These are phyloP conservation scores for Casaregolazyma lundiana DNA, from an alignment of 1,139 yeast genomes.

Conservation along the genomic window DNA sequence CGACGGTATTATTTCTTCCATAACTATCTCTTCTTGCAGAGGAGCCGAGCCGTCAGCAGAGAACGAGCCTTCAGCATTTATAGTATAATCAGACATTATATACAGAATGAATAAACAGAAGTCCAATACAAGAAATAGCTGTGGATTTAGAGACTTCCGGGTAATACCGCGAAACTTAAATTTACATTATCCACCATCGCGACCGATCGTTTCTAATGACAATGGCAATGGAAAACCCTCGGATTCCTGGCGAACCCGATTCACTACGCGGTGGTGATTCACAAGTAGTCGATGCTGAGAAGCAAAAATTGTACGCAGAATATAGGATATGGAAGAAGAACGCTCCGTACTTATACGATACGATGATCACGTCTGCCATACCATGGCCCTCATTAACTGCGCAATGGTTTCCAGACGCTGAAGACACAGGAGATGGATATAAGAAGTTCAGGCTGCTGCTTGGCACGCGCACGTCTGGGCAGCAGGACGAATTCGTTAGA, in stretches of 20 bases:
- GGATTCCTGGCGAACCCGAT: neutral
- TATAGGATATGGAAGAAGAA: slow-evolving; percentile 95
- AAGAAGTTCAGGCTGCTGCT: slow-evolving; percentile 46
- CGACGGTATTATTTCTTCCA: neutral
- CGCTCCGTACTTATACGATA: slow-evolving; percentile 81
- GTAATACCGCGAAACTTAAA: neutral
- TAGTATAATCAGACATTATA: neutral
- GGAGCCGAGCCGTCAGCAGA: neutral
- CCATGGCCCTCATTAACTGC: slow-evolving; percentile 53
- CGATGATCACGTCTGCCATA: slow-evolving; percentile 63
- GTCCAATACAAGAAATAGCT: neutral
- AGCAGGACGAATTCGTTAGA: slow-evolving; percentile 71
- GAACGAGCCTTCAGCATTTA: neutral
- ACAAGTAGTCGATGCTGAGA: neutral
- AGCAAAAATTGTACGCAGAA: slow-evolving; percentile 36
- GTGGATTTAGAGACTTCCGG: neutral
- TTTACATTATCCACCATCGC: neutral
- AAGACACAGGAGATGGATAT: slow-evolving; percentile 19
- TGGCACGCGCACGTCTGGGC: slow-evolving; percentile 87
- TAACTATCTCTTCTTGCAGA: neutral
- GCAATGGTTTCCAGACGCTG: slow-evolving; percentile 42
- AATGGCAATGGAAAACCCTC: neutral
- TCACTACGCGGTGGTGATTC: neutral
- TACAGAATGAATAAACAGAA: too few species aligned
- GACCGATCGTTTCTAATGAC: neutral